These are phyloP conservation scores for Symbiodinium natans DNA, from an alignment of 73 alveolate species.

Conservation along the genomic window DNA sequence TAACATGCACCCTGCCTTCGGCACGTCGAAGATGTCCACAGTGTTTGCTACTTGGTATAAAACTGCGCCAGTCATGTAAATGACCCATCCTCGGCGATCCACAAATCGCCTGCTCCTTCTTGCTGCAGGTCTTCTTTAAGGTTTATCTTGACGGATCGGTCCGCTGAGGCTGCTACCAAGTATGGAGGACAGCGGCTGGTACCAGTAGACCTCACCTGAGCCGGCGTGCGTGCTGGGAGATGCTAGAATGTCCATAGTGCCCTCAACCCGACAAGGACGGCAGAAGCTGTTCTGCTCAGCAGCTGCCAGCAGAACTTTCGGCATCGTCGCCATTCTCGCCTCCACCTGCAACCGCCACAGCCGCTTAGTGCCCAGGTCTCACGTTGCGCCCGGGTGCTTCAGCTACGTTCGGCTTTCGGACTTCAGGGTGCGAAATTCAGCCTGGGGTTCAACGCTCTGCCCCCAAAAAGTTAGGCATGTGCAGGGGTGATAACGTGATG, in stretches of 20 bases:
- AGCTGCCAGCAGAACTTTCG: neutral
- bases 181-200: constrained; percentile 73
- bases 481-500: neutral
- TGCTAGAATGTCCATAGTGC: too few species aligned
- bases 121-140: neutral
- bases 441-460: neutral
- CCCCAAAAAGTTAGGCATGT: neutral
- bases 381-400: neutral
- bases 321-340: neutral
- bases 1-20: neutral
- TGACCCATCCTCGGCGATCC: constrained; percentile 27
- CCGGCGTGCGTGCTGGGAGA: neutral
- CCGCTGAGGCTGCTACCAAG: constrained; percentile 13
- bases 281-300: neutral
- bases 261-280: neutral
- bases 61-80: constrained; percentile 57
- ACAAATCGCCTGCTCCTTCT: neutral
- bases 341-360: neutral
- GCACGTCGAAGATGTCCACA: constrained; percentile 61
- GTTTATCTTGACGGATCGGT: neutral
- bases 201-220: constrained; percentile 50
- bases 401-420: neutral
- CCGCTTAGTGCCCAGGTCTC: neutral
- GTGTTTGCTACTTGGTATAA: constrained; percentile 54
- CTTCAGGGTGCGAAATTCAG: neutral